Conservation (phyloP, 306 rosid species). For the Cajanus cajan region DNA sequence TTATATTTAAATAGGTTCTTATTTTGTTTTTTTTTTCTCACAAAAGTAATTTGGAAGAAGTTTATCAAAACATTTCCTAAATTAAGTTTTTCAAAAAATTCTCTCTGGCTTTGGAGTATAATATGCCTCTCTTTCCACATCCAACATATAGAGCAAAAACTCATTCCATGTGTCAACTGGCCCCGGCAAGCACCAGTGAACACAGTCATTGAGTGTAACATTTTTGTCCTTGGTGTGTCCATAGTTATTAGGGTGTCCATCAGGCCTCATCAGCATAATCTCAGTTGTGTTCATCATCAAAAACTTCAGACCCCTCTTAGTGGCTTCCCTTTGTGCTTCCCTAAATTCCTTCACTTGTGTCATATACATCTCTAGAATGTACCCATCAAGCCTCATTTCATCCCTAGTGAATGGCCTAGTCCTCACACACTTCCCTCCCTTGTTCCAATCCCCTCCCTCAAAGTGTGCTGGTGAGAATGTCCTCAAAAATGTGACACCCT, state of each 20-base stretch:
- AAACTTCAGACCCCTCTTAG: constrained; percentile 52
- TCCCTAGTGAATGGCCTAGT: constrained; percentile 57
- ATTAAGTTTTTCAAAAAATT: constrained; percentile 12
- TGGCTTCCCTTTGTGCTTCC: constrained; percentile 48
- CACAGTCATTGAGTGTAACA: constrained; percentile 66
- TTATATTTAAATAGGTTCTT: too few species aligned
- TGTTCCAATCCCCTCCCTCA: constrained; percentile 84
- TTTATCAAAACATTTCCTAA: too few species aligned
- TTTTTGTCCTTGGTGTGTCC: constrained; percentile 52
- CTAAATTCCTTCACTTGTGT: constrained; percentile 61
- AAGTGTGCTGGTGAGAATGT: constrained; percentile 90
- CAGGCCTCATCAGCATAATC: constrained; percentile 76
- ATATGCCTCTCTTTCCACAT: constrained; percentile 24
- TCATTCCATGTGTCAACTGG: constrained; percentile 98
- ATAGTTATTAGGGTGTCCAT: constrained; percentile 81
- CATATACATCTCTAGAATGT: constrained; percentile 38
- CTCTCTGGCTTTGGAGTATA: constrained; percentile 20
- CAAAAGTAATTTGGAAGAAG: too few species aligned
- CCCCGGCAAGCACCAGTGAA: constrained; percentile 97
- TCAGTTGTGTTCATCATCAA: constrained; percentile 64
- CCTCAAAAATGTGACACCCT: constrained; percentile 75
- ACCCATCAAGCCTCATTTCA: constrained; percentile 40
- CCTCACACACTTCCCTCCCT: constrained; percentile 82
- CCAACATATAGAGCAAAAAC: constrained; percentile 60
- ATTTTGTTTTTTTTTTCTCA: too few species aligned